A percentile compares a stretch with the other conserved stretches of the same genome.
Evolutionary conservation across 441 rosid genomes (phyloP).

Genomic region (Jatropha podagrica): DNA sequence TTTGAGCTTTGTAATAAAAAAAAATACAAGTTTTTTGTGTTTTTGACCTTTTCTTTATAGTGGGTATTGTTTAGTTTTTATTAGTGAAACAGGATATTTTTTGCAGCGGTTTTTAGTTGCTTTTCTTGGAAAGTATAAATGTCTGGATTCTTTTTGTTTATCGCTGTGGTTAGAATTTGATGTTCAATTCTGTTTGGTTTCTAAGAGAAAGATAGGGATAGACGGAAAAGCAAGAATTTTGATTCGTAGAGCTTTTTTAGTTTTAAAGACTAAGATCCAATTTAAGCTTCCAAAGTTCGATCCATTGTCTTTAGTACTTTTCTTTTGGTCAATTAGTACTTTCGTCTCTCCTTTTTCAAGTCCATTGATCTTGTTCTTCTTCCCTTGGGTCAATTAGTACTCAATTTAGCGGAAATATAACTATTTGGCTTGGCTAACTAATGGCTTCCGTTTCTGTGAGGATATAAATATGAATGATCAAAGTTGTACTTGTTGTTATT

Average conservation of each 20-base stretch:
- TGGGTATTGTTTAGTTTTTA: constrained; percentile 5
- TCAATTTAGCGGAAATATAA: background rate
- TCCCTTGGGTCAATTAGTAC: background rate
- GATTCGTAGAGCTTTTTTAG: background rate
- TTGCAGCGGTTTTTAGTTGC: constrained; percentile 1
- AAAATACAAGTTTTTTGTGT: background rate
- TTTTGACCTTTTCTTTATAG: constrained; percentile 1
- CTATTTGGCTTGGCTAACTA: background rate
- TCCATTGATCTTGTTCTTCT: background rate
- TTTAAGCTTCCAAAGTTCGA: background rate
- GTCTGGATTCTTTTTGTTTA: constrained; percentile 5
- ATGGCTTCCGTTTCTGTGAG: background rate
- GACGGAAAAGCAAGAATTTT: constrained; percentile 8
- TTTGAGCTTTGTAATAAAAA: background rate
- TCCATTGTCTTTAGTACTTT: background rate
- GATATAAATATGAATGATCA: background rate
- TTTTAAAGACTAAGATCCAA: constrained; percentile 13
- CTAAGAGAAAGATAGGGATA: constrained; percentile 11
- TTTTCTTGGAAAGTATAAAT: constrained; percentile 1
- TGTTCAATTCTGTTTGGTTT: constrained; percentile 16
- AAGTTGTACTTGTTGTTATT: background rate
- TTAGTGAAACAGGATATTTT: background rate
- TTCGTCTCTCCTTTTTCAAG: background rate
- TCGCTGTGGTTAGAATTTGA: background rate
- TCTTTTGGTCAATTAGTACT: background rate